Conservation (phyloP, 2,329 filamentous ascomycete genomes). For the Colletotrichum brevisporum region DNA sequence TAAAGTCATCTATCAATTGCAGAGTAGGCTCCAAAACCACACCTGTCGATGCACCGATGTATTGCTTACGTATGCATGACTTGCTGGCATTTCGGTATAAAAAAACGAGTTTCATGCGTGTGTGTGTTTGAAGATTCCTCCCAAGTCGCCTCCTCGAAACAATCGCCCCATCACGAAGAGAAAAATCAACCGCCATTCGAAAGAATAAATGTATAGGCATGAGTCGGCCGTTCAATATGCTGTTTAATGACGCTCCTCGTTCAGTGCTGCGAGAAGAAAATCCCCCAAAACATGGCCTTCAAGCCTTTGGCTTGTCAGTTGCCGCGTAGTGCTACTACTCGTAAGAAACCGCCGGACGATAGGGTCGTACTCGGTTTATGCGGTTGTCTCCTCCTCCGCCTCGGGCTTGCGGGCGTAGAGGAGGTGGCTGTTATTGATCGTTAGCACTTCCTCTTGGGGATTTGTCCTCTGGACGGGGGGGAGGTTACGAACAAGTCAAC, state of each 20-base stretch:
- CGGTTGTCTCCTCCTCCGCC: neutral
- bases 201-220: neutral
- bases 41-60: too few species aligned
- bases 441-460: neutral
- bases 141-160: neutral
- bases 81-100: too few species aligned
- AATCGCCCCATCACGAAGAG: neutral
- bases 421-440: neutral
- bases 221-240: neutral
- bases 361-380: neutral
- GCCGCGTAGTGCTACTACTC: neutral
- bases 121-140: neutral
- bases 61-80: too few species aligned
- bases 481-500: conserved; percentile 13
- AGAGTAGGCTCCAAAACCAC: too few species aligned
- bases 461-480: neutral
- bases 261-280: too few species aligned
- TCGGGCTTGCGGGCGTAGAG: conserved; percentile 26
- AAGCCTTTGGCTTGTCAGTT: neutral
- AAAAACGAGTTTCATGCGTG: too few species aligned
- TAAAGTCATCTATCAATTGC: too few species aligned
- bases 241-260: too few species aligned
- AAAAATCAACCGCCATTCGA: neutral
- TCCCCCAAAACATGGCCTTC: too few species aligned
- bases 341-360: neutral